Conservation (phyloP, 2,329 filamentous ascomycete species). For the Ceratocystis ficicola region DNA sequence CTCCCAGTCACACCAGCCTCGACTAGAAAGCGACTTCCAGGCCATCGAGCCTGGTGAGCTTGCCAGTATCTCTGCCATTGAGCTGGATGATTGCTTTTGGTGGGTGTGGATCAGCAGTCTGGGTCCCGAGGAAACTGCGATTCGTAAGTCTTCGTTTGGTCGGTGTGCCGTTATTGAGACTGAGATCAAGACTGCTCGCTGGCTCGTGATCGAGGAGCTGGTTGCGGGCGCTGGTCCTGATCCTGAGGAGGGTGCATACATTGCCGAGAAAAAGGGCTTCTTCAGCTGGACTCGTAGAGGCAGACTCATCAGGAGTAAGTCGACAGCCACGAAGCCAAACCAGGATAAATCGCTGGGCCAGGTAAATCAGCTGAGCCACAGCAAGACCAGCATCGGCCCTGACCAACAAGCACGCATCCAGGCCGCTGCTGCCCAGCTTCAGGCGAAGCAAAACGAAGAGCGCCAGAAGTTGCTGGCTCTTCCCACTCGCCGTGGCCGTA, state of each 20-base stretch:
- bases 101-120: slow-evolving; percentile 99
- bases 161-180: slow-evolving; percentile 89
- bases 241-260: slow-evolving; percentile 72
- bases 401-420: slow-evolving; percentile 92
- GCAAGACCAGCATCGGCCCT: slow-evolving; percentile 73
- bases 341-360: slow-evolving; percentile 34
- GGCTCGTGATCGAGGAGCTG: slow-evolving; percentile 94
- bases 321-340: slow-evolving; percentile 52
- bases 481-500: slow-evolving; percentile 40
- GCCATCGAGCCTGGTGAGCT: slow-evolving; percentile 82
- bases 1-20: slow-evolving; percentile 70
- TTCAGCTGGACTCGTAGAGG: slow-evolving; percentile 73
- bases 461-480: slow-evolving; percentile 33
- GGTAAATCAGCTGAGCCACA: slow-evolving; percentile 37
- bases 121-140: slow-evolving; percentile 72
- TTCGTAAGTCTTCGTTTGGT: slow-evolving; percentile 85
- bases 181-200: slow-evolving; percentile 63
- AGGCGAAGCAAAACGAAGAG: slow-evolving; percentile 55
- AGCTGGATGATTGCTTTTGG: slow-evolving; percentile 94
- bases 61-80: slow-evolving; percentile 74
- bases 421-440: slow-evolving; percentile 73
- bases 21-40: slow-evolving; percentile 50
- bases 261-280: slow-evolving; percentile 89
- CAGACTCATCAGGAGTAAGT: slow-evolving; percentile 51
- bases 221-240: slow-evolving; percentile 84